phyloP scores from a whole-genome alignment of 176 grass and related monocot genomes.

The Puya raimondii region DNA sequence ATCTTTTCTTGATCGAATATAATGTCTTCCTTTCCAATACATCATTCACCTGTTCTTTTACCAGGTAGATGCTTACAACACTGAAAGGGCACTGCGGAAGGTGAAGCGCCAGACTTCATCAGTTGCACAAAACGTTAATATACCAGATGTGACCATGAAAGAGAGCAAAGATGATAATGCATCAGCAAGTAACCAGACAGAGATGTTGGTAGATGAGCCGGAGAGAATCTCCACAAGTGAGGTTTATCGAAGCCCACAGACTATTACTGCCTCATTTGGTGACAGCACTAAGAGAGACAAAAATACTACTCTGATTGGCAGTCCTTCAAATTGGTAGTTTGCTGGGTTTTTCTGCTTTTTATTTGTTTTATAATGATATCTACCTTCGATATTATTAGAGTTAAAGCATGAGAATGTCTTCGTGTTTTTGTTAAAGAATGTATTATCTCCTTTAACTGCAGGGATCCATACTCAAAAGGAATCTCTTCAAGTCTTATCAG shows the following conservation, averaged over 20 bases:
- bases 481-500: conserved; percentile 46
- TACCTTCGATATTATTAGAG: neutral
- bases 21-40: conserved; percentile 10
- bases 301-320: conserved; percentile 40
- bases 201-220: conserved; percentile 20
- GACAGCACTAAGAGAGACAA: conserved; percentile 35
- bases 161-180: conserved; percentile 23
- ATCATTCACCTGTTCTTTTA: conserved; percentile 4
- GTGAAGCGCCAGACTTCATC: conserved; percentile 46
- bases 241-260: conserved; percentile 28
- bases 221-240: conserved; percentile 37
- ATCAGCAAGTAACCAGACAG: conserved; percentile 14
- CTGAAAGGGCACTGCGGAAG: conserved; percentile 59
- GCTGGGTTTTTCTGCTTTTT: conserved; percentile 6
- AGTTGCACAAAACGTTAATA: conserved; percentile 23
- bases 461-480: conserved; percentile 74
- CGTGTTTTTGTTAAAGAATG: neutral
- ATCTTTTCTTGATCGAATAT: conserved; percentile 6
- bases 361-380: neutral
- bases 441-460: conserved; percentile 23
- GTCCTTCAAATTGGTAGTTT: conserved; percentile 68
- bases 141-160: conserved; percentile 46
- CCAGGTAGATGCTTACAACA: conserved; percentile 65
- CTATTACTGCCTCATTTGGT: conserved; percentile 30
- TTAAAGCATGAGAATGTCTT: neutral